Evolutionary conservation across 169 alveolate genomes (phyloP), one percentile per base, ranked within the genome.

Genomic region (Perkinsus chesapeaki): DNA sequence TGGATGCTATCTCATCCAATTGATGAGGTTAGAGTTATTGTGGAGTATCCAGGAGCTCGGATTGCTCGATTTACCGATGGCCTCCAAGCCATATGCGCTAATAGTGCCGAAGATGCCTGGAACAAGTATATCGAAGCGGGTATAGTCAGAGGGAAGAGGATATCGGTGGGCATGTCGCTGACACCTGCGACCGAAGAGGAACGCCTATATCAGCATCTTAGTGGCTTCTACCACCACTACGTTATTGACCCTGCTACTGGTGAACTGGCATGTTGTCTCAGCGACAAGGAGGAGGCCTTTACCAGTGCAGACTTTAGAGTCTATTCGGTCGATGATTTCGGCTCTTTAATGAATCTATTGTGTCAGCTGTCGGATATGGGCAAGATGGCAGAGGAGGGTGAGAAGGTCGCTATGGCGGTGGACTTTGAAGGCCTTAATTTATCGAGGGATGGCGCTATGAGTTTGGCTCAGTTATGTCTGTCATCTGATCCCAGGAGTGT

Each of bases 331-430:
- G 82, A 60, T 16, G 82, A 60, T 16, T 60, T 60, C 23, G 82
- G 82, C 82, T 60, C 82, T 16, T 23, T 60, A 34, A 60, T 60
- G 82, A 60, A 60, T 34, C 31, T 60, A 34, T 34, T 60, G 12
- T 60, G 82, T 34, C 82, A 60, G 82, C 27, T 91, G 72, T 39
- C 48, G 20, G 92, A 91, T 19, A 1, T 91, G 48, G n/a, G 39
- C 39, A 39, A 91, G 39, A 37, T 31, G 60, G 72, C 48, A 5
- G 92, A 91, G 38, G 47, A n/a, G 31, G 39, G 38, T 5, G 47
- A 91, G 39, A 27, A 91, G 92, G 38, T 39, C 48, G 73, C 48
- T 37, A 38, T 91, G 48, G 92, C 92, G 0, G 92, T 91, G 72
- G 92, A 91, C 47, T 91, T 91, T 72, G 92, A 91, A 37, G 92